phyloP scores from a whole-genome alignment of 208 protist species.

The Crithidia expoeki region DNA sequence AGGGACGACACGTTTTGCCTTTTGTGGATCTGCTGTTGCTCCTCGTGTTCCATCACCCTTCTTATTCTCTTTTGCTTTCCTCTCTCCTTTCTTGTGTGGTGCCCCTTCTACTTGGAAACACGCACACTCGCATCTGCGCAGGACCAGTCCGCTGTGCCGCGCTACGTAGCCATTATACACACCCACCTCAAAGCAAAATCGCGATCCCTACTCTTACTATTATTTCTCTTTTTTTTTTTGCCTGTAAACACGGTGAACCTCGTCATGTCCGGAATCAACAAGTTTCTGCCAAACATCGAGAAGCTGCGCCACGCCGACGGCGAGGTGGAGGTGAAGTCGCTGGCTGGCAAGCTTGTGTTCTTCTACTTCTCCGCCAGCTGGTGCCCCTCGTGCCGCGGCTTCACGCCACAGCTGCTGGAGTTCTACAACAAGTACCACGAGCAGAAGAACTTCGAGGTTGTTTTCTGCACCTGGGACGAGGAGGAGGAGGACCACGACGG shows the following conservation, averaged over 20 bases:
- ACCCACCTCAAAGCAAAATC: neutral
- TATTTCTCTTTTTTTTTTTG: neutral
- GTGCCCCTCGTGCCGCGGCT: slow-evolving; percentile 93
- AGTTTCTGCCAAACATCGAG: slow-evolving; percentile 9
- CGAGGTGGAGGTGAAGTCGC: slow-evolving; percentile 18
- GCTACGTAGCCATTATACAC: neutral
- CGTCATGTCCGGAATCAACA: slow-evolving; percentile 20
- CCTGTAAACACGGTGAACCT: no score
- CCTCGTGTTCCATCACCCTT: no score
- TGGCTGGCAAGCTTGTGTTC: slow-evolving; percentile 72
- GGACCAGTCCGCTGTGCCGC: no score
- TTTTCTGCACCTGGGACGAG: slow-evolving; percentile 86
- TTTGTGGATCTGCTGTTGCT: neutral
- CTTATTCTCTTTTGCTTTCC: neutral
- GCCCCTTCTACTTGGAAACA: no score
- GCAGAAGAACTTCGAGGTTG: slow-evolving; percentile 88
- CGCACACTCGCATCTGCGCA: no score
- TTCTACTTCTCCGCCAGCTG: slow-evolving; percentile 94
- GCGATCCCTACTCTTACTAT: neutral
- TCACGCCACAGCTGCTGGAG: slow-evolving; percentile 87
- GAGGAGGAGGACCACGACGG: slow-evolving; percentile 58
- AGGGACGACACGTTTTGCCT: neutral
- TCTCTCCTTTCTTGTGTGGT: neutral
- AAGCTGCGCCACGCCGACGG: slow-evolving; percentile 15
- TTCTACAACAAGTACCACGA: slow-evolving; percentile 79